Base-by-base conservation (phyloP, 371 early-diverging fungal species). In the Rhizomucor miehei region DNA sequence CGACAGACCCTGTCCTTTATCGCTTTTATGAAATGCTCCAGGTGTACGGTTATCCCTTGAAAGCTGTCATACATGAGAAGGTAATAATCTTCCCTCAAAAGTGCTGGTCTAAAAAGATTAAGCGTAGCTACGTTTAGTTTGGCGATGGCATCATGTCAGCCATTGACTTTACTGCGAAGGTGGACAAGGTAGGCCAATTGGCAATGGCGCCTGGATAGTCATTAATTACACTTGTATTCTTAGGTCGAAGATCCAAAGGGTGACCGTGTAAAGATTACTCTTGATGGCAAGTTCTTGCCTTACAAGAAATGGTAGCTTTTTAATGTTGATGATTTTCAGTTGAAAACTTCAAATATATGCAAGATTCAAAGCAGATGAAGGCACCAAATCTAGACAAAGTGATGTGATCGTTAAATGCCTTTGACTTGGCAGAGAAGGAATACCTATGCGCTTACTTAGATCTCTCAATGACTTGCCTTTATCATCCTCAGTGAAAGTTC, bases 61-160 rank as follows among this genome's bases (percentile, higher is more conserved):
- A 80, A 45, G 69, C 79, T 2, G 56, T 81, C 39, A 74, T 81
- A 24, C 73, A 79, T 54, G 81, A 80, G 65, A 80, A 79, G 76
- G 80, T 75, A 64, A 34, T 12, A 1, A 16, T 44, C n/a, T 25
- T 35, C 17, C 25, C 41, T n/a, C 3, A 9, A 3, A 12, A 14
- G 13, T 1, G 14, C 19, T 34, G 6, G 23, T 43, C 24, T 48
- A 39, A 43, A 44, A 20, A 14, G 29, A 3, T 29, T 29, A 29
- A 29, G 8, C 29, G 8, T 29, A 5, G 8, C 8, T 29, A 5
- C 8, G 29, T 49, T 5, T 39, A 64, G 65, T 65, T 59, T 62
- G 54, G 54, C 0, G 54, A 86, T 56, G 86, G 86, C 1, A 82
- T 85, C 34, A 82, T 87, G 76, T 80, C 84, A 34, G 82, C 78